Base-by-base conservation (phyloP, 305 asterid species). In the Plantago rigida region DNA sequence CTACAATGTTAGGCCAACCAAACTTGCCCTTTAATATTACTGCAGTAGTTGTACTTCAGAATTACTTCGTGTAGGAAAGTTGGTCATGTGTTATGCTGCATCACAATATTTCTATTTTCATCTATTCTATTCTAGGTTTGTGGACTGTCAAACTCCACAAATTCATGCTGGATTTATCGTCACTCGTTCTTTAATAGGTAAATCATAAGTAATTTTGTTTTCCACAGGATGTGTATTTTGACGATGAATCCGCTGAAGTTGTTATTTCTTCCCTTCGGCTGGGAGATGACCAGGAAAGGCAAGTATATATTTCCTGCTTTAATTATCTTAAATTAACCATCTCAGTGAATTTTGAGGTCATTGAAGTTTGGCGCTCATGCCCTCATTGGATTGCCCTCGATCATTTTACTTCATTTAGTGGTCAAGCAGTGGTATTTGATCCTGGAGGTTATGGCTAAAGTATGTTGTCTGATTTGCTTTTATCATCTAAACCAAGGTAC, bases 221-320 rank as follows among this genome's bases (percentile, higher is more conserved):
- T 65, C 65, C 54, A 55, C 85, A 82, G 89, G 89, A 80, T 68
- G 82, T 79, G 59, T 83, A 81, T 69, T 83, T 83, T 60, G 90
- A 83, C 13, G 87, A 83, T 70, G 87, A 83, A 75, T 81, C 90
- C 52, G 85, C 87, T 51, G 90, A 81, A 67, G 90, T 75, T 51
- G 90, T 83, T 55, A 83, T 81, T 63, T 83, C 90, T 60, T 81
- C 90, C 45, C 90, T 83, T 71, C 79, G 83, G 59, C 60, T 83
- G 73, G 87, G 85, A 47, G 85, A 81, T 62, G 81, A 77, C 56
- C 82, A 75, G 67, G 82, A 77, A 68, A 78, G 85, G 86, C 79
- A 48, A 59, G 75, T 70, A 41, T 28, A 66, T 50, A 41, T 41
- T 41, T 9, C 46, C 46, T 41, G 46, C 12, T 41, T 41, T 41